phyloP scores from a whole-genome alignment of 1,284 basidiomycete species.

The Agaricales sp. region DNA sequence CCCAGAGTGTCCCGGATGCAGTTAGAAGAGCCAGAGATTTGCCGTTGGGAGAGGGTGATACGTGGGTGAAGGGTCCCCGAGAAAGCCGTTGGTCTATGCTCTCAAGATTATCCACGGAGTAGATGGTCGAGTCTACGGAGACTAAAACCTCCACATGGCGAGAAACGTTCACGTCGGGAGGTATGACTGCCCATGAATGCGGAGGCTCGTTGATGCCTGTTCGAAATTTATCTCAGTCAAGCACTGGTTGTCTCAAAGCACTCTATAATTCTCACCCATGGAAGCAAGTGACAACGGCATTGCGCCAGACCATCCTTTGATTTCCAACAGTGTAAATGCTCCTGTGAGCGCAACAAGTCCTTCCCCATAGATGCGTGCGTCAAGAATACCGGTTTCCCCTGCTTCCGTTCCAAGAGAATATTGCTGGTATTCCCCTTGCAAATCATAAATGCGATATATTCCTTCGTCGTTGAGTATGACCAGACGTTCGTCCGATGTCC shows the following conservation, averaged over 20 bases:
- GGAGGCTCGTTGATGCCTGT: conserved; percentile 70
- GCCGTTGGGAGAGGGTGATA: conserved; percentile 88
- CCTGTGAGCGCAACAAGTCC: conserved; percentile 85
- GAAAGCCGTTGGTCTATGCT: conserved; percentile 81
- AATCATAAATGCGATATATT: conserved; percentile 81
- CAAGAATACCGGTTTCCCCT: conserved; percentile 75
- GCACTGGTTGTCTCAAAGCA: conserved; percentile 5
- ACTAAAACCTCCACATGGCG: conserved; percentile 82
- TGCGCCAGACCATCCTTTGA: conserved; percentile 77
- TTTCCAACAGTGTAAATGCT: conserved; percentile 69
- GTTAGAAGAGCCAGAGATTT: conserved; percentile 86
- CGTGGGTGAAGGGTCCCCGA: conserved; percentile 80
- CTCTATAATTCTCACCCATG: conserved; percentile 58
- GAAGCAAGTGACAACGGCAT: conserved; percentile 58
- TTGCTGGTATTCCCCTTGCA: conserved; percentile 80
- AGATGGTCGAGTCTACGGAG: conserved; percentile 68
- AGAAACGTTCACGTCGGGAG: conserved; percentile 78
- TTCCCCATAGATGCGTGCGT: conserved; percentile 77
- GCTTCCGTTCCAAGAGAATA: conserved; percentile 81
- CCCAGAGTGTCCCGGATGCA: conserved; percentile 69
- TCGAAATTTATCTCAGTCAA: conserved; percentile 9
- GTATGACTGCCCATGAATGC: conserved; percentile 76
- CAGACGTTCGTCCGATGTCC: conserved; percentile 74
- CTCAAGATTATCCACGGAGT: conserved; percentile 81
- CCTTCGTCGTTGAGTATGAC: conserved; percentile 90